A percentile compares a stretch with the other conserved stretches of the same genome.
These are phyloP conservation scores for Teunomyces lycoperdinae DNA, from an alignment of 805 yeast genomes.

Conservation along the genomic window DNA sequence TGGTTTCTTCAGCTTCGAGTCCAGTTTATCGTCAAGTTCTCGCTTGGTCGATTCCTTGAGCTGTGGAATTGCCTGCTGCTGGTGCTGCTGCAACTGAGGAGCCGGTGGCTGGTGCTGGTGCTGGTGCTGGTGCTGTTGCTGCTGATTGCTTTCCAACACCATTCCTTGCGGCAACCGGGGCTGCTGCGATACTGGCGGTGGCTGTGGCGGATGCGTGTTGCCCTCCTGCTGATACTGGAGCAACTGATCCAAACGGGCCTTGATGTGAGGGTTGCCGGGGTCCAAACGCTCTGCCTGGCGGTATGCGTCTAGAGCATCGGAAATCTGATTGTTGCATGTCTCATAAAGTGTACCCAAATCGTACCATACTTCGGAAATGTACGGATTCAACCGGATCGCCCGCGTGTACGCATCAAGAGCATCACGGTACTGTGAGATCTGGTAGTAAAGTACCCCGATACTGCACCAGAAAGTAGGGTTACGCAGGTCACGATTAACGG, in stretches of 20 bases:
- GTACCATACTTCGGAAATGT: conserved; percentile 97
- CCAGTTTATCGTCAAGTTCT: conserved; percentile 40
- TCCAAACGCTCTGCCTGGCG: conserved; percentile 94
- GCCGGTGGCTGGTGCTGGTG: conserved; percentile 15
- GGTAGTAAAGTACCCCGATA: conserved; percentile 93
- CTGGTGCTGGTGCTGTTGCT: conserved; percentile 23
- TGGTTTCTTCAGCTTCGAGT: conserved; percentile 25
- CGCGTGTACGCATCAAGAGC: conserved; percentile 97
- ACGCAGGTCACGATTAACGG: conserved; percentile 93
- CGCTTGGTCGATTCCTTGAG: conserved; percentile 21
- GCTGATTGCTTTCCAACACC: conserved; percentile 50
- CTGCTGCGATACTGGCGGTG: conserved; percentile 66
- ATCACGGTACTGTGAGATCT: conserved; percentile 92
- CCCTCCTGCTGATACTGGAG: conserved; percentile 70
- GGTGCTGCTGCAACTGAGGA: conserved; percentile 10
- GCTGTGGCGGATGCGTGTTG: conserved; percentile 59
- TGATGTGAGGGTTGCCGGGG: conserved; percentile 91
- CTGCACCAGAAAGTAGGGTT: conserved; percentile 98
- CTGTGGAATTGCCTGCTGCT: conserved; percentile 11
- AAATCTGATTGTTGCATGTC: conserved; percentile 92
- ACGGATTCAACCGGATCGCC: conserved; percentile 93
- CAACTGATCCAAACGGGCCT: conserved; percentile 85
- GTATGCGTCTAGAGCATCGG: conserved; percentile 95
- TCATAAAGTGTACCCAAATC: conserved; percentile 96
- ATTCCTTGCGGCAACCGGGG: conserved; percentile 61